These are phyloP conservation scores for Gyrodon lividus DNA, from an alignment of 768 basidiomycete species.

Conservation along the genomic window DNA sequence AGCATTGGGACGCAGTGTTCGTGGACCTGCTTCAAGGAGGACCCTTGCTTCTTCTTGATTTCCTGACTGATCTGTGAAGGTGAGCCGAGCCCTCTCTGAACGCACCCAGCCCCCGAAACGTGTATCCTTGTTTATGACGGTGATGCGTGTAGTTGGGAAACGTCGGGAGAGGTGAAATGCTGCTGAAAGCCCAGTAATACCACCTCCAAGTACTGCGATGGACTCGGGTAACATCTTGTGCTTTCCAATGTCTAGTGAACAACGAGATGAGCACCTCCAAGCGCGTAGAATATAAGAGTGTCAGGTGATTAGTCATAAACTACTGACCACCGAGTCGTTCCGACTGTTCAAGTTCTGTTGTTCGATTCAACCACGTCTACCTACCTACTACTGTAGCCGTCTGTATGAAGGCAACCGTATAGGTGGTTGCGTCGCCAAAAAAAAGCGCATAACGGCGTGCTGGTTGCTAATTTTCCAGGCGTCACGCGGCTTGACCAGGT, in stretches of 20 bases:
- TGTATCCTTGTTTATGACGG: slow-evolving; percentile 63
- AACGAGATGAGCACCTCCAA: too few relatives aligned
- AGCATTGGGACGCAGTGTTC: slow-evolving; percentile 80
- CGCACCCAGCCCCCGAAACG: slow-evolving; percentile 87
- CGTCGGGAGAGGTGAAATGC: slow-evolving; percentile 74
- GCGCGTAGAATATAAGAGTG: too few relatives aligned
- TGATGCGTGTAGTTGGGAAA: slow-evolving; percentile 58
- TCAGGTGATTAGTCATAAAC: too few relatives aligned
- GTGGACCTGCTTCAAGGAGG: slow-evolving; percentile 81
- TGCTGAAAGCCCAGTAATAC: slow-evolving; percentile 77
- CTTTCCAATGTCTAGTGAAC: neutral
- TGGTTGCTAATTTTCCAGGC: too few relatives aligned
- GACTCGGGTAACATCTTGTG: slow-evolving; percentile 25
- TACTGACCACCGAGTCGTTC: too few relatives aligned
- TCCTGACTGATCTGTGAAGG: slow-evolving; percentile 19
- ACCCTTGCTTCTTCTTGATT: slow-evolving; percentile 39
- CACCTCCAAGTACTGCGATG: slow-evolving; percentile 77
- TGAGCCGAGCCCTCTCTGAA: slow-evolving; percentile 52
- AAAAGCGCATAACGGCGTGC: too few relatives aligned
- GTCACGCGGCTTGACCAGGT: too few relatives aligned
- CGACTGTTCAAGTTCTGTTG: too few relatives aligned
- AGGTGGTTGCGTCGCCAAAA: too few relatives aligned
- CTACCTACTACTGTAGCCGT: too few relatives aligned
- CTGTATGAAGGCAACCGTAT: too few relatives aligned
- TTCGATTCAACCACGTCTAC: too few relatives aligned